phyloP scores from a whole-genome alignment of 805 yeast genomes.

The Candida endomychidarum region DNA sequence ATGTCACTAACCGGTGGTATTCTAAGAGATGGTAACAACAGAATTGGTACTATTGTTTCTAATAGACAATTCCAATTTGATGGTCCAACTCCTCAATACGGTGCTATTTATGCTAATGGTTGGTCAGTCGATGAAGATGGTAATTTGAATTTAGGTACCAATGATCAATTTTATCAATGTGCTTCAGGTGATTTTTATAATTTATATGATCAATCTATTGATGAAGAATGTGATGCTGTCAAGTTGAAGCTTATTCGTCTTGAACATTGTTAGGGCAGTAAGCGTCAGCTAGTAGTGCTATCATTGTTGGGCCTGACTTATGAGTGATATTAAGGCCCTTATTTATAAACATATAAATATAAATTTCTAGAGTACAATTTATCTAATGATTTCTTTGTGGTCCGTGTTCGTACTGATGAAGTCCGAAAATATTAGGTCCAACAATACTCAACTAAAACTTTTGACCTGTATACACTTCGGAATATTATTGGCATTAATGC shows the following conservation, averaged over 20 bases:
- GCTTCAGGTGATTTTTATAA: conserved; percentile 41
- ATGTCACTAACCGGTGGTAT: conserved; percentile 31
- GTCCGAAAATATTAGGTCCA: no score
- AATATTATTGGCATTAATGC: no score
- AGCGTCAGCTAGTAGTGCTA: no score
- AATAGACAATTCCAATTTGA: conserved; percentile 43
- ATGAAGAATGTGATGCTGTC: conserved; percentile 36
- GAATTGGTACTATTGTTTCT: conserved; percentile 40
- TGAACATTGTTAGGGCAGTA: conserved; percentile 24
- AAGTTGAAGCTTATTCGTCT: conserved; percentile 37
- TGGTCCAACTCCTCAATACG: conserved; percentile 41
- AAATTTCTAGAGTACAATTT: no score
- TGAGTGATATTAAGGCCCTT: no score
- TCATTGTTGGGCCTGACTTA: no score
- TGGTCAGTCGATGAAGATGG: conserved; percentile 36
- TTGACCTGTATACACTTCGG: no score
- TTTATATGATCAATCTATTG: conserved; percentile 34
- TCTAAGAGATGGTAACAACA: conserved; percentile 28
- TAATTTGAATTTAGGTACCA: conserved; percentile 32
- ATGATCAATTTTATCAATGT: conserved; percentile 37
- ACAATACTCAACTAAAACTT: no score
- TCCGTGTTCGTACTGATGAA: no score
- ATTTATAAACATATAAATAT: no score
- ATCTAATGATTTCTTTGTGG: no score
- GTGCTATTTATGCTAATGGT: conserved; percentile 38